These are phyloP conservation scores for Suillus sp. DNA, from an alignment of 768 basidiomycete species.

Conservation along the genomic window DNA sequence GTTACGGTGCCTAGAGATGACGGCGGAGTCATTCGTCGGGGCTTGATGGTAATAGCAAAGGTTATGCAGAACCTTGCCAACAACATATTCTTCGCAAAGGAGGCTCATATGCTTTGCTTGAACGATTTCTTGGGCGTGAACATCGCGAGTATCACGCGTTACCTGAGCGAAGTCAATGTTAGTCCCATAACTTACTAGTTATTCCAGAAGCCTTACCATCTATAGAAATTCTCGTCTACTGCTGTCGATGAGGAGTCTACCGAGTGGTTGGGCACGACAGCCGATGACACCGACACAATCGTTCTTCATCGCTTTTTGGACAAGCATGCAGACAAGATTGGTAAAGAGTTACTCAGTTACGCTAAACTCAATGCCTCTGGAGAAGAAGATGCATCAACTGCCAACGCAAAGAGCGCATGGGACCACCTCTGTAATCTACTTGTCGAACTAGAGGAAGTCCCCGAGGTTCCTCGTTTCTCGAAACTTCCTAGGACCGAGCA, in stretches of 20 bases:
- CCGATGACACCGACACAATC: constrained; percentile 82
- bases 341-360: constrained; percentile 80
- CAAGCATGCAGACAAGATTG: constrained; percentile 84
- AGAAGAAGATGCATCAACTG: constrained; percentile 55
- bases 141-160: constrained; percentile 72
- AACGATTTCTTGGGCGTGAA: constrained; percentile 76
- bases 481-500: constrained; percentile 50
- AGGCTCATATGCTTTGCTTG: constrained; percentile 79
- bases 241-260: constrained; percentile 62
- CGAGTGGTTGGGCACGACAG: constrained; percentile 74
- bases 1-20: constrained; percentile 73
- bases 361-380: constrained; percentile 49
- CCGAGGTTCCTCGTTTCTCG: constrained; percentile 68
- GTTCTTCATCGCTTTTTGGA: constrained; percentile 84
- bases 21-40: constrained; percentile 62
- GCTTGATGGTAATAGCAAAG: constrained; percentile 86
- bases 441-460: constrained; percentile 73
- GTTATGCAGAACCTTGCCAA: constrained; percentile 93
- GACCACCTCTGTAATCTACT: constrained; percentile 76
- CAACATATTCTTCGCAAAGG: constrained; percentile 92
- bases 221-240: constrained; percentile 45
- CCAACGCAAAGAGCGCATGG: constrained; percentile 82
- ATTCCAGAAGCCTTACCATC: not conserved
- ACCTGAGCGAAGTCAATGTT: constrained; percentile 76
- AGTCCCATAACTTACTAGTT: constrained; percentile 20